Evolutionary conservation across 2,329 filamentous ascomycete genomes (phyloP), one percentile per base, ranked within the genome.

Genomic region (Colletotrichum neosansevieriae): DNA sequence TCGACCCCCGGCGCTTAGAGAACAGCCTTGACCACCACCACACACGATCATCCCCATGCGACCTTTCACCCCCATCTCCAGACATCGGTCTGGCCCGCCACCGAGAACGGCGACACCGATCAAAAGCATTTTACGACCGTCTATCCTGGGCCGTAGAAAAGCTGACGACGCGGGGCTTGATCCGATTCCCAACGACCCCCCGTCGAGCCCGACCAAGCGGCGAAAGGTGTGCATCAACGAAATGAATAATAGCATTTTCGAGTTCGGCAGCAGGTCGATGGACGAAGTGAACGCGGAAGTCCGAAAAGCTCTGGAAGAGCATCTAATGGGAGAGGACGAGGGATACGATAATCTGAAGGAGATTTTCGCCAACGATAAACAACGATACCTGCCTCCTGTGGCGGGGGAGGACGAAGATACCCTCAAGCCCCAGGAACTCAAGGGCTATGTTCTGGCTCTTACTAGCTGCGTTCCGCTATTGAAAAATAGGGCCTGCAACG

Each of bases 301-400:
- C 51, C 80, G 81, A 66, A 82, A 81, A 54, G 86, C 87, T 7
- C 79, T 91, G 11, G 87, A 89, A 69, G 83, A 82, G 47, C 87
- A 90, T 74, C 78, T 82, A 34, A 82, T 81, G 56, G 87, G 87
- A 29, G 85, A 88, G 63, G 86, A 88, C 67, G 86, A 88, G 70
- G 86, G 85, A 40, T 90, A 90, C 76, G 85, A 89, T 71, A 82
- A 81, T n/a, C 78, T 91, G 56, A 90, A 89, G 74, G 84, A 88
- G 58, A 79, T 88, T 5, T 89, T 91, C 63, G 79, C 81, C 61
- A 83, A 84, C 69, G 85, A 86, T 69, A 81, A 80, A 64, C 81
- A 80, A 70, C 76, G 78, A 36, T 79, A 82, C 50, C 74, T 78
- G 57, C 76, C 76, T 17, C 75, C 76, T 15, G 79, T 82, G 11